Evolutionary conservation across 2,329 filamentous ascomycete genomes (phyloP), one percentile per base, ranked within the genome.

Genomic region (Aureobasidium sp.): DNA sequence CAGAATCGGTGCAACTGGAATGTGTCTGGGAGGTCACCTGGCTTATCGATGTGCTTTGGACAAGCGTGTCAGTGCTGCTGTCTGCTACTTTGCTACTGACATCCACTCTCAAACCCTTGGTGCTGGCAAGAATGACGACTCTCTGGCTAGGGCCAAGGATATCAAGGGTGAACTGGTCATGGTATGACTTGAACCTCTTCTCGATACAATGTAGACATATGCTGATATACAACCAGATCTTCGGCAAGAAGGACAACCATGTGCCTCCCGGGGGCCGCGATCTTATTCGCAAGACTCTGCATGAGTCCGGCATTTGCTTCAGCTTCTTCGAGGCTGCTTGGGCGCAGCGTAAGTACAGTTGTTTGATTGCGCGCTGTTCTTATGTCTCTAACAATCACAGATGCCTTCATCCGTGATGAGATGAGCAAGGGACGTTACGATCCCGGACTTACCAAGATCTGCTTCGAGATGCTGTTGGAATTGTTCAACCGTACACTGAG

Each of bases 401-500:
- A 96, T 78, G 92, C 92, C 5, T 97, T 97, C 72, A 95, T 97
- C 73, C 83, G 92, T 20, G 92, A 97, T 70, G 92, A 97, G 78
- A 79, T 94, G 63, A 91, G 88, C 74, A 96, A 96, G 77, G 92
- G 91, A n/a, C 82, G 92, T 29, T 97, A 96, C 71, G 92, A 97
- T 72, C 90, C 92, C 0, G 90, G 89, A 22, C 82, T 97, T 62
- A 86, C 87, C 4, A 93, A 91, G 71, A 84, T 93, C 39, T 96
- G 92, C 77, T 96, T 96, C 72, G 90, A 96, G 79, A 88, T 97
- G 74, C 76, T 97, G 69, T 79, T 94, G 17, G 92, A 97, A 78
- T 71, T 96, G 64, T 97, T 97, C 75, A 86, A 84, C 0, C 81
- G 92, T 25, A 86, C 84, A 0, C 76, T 97, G 71, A 90, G 89